These are phyloP conservation scores for Teunomyces tritomae DNA, from an alignment of 805 yeast genomes.

Conservation along the genomic window DNA sequence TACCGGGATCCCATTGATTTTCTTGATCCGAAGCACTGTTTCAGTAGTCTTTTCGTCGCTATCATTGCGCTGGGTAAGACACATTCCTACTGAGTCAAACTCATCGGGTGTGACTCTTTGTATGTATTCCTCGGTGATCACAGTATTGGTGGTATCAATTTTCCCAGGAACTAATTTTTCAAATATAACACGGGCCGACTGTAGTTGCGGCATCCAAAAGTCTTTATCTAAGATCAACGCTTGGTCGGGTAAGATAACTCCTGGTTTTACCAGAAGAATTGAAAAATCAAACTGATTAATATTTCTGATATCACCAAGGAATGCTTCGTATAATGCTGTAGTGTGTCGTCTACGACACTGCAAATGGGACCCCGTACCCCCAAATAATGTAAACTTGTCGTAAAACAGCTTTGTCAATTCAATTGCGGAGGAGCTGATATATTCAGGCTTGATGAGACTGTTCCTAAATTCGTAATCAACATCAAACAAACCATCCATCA, in stretches of 20 bases:
- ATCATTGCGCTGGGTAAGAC: background rate
- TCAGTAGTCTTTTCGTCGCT: constrained; percentile 8
- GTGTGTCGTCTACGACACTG: constrained; percentile 24
- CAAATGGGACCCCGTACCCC: constrained; percentile 23
- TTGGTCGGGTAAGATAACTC: constrained; percentile 9
- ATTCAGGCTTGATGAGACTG: constrained; percentile 43
- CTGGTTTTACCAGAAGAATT: constrained; percentile 8
- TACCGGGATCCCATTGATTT: constrained; percentile 33
- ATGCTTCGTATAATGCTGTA: constrained; percentile 23
- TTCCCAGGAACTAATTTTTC: constrained; percentile 43
- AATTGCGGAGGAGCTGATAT: constrained; percentile 18
- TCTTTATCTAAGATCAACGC: constrained; percentile 19
- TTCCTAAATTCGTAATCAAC: constrained; percentile 40
- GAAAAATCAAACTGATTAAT: constrained; percentile 25
- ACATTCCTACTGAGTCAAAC: background rate
- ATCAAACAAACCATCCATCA: constrained; percentile 41
- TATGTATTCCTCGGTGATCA: constrained; percentile 27
- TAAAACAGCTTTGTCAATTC: constrained; percentile 29
- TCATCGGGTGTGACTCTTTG: constrained; percentile 9
- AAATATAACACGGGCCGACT: constrained; percentile 43
- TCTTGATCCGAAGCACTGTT: constrained; percentile 23
- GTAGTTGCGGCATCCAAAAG: constrained; percentile 39
- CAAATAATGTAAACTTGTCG: constrained; percentile 25
- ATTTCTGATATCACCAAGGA: constrained; percentile 27
- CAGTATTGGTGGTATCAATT: constrained; percentile 39